phyloP scores from a whole-genome alignment of 2,329 filamentous ascomycete genomes.

The Epichloe bromicola region DNA sequence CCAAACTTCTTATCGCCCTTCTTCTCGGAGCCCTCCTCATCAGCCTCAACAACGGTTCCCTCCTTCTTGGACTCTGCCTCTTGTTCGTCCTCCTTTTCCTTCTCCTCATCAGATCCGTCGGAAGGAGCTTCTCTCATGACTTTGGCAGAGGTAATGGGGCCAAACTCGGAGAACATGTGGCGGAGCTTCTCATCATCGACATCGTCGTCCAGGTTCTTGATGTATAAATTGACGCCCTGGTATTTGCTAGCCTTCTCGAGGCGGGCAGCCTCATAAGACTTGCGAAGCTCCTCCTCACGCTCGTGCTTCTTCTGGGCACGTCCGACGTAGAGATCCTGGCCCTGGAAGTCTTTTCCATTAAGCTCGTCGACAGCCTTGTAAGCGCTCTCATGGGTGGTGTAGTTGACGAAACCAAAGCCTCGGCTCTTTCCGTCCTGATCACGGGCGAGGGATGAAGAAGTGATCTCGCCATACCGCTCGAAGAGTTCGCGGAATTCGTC shows the following conservation, averaged over 20 bases:
- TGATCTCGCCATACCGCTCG: slow-evolving; percentile 85
- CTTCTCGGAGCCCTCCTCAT: slow-evolving; percentile 37
- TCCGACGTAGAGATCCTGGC: slow-evolving; percentile 93
- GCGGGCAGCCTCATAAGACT: slow-evolving; percentile 94
- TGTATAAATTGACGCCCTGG: slow-evolving; percentile 97
- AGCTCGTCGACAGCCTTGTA: slow-evolving; percentile 78
- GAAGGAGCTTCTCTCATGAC: slow-evolving; percentile 80
- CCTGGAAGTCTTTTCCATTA: slow-evolving; percentile 82
- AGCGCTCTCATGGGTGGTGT: slow-evolving; percentile 79
- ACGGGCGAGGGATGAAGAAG: slow-evolving; percentile 85
- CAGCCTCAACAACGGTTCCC: slow-evolving; percentile 30
- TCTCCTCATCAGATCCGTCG: slow-evolving; percentile 42
- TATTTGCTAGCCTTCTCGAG: slow-evolving; percentile 99
- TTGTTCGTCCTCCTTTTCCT: slow-evolving; percentile 41
- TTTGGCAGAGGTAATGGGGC: slow-evolving; percentile 95
- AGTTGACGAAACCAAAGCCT: slow-evolving; percentile 95
- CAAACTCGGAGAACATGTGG: slow-evolving; percentile 80
- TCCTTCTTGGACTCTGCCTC: slow-evolving; percentile 36
- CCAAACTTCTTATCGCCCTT: slow-evolving; percentile 59
- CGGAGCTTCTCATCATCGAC: slow-evolving; percentile 97
- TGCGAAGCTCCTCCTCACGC: slow-evolving; percentile 97
- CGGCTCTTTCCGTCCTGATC: slow-evolving; percentile 86
- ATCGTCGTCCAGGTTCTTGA: slow-evolving; percentile 97
- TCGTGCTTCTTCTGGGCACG: slow-evolving; percentile 99
- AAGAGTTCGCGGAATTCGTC: slow-evolving; percentile 93